Percentiles rank a stretch among this genome's conserved stretches.
Conservation (phyloP, 495 filamentous ascomycete species). For the Lasiosphaeria miniovina region DNA sequence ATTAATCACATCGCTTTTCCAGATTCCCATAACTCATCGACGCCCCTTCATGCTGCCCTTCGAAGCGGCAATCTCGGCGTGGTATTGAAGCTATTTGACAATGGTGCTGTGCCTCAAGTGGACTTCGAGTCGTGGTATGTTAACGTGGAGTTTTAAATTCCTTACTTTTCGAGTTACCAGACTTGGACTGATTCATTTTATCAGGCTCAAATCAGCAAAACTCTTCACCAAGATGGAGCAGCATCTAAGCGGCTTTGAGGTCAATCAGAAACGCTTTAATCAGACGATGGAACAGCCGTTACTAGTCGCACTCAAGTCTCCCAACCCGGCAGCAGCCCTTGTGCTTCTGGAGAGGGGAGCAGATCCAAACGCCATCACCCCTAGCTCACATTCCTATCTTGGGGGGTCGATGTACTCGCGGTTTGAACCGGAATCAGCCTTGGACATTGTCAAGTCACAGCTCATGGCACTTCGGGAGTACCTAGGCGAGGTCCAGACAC, state of each 20-base stretch:
- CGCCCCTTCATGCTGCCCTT: slow-evolving; percentile 37
- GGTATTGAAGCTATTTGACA: slow-evolving; percentile 40
- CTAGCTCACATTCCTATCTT: slow-evolving; percentile 32
- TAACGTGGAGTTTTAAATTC: not conserved
- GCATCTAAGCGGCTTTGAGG: slow-evolving; percentile 34
- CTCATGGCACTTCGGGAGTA: slow-evolving; percentile 47
- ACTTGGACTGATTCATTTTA: not conserved
- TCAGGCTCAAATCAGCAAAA: slow-evolving; percentile 38
- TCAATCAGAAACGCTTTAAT: slow-evolving; percentile 41
- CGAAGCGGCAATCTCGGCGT: slow-evolving; percentile 29
- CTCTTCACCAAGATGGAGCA: slow-evolving; percentile 18
- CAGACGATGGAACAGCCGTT: slow-evolving; percentile 54
- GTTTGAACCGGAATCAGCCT: slow-evolving; percentile 40
- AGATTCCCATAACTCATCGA: slow-evolving; percentile 29
- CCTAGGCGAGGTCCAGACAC: slow-evolving; percentile 26
- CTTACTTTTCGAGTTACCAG: not conserved
- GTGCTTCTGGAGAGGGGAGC: slow-evolving; percentile 58
- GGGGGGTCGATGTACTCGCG: slow-evolving; percentile 15
- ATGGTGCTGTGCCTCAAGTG: slow-evolving; percentile 37
- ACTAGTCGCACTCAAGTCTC: slow-evolving; percentile 50
- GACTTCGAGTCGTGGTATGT: slow-evolving; percentile 43
- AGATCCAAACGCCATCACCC: slow-evolving; percentile 51
- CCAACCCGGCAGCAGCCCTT: slow-evolving; percentile 50
- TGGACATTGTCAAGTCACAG: slow-evolving; percentile 55
- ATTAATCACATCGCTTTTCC: slow-evolving; percentile 57